phyloP scores from a whole-genome alignment of 1,139 yeast genomes.

The Zygoascus meyerae region DNA sequence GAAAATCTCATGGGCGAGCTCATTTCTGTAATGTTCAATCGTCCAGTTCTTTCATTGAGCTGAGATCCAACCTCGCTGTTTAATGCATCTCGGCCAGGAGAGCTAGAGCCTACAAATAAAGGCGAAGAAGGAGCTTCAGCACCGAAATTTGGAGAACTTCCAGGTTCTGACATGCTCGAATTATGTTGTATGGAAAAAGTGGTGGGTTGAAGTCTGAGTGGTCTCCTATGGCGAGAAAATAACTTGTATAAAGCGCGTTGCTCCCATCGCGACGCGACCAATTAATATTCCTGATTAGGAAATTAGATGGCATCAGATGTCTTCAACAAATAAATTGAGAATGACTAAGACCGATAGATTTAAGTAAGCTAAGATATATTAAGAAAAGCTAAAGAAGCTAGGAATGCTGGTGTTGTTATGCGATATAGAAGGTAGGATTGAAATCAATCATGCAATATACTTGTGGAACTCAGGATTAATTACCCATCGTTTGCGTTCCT shows the following conservation, averaged over 20 bases:
- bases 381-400: background rate
- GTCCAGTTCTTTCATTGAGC: constrained; percentile 17
- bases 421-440: too few species aligned
- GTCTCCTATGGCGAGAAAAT: background rate
- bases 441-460: constrained; percentile 3
- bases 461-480: constrained; percentile 27
- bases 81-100: constrained; percentile 29
- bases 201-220: background rate
- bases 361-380: too few species aligned
- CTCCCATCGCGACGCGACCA: background rate
- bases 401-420: too few species aligned
- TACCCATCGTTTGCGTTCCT: constrained; percentile 44
- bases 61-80: constrained; percentile 15
- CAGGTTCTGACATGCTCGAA: constrained; percentile 16
- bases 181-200: background rate
- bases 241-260: constrained; percentile 10
- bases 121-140: constrained; percentile 49
- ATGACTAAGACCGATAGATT: too few species aligned
- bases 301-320: background rate
- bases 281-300: constrained; percentile 13
- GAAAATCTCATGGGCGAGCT: constrained; percentile 48
- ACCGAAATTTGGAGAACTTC: constrained; percentile 15
- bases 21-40: constrained; percentile 23
- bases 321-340: too few species aligned
- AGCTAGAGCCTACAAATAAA: constrained; percentile 53